Percentiles rank a stretch among this genome's conserved stretches.
These are phyloP conservation scores for Fusarium poae DNA, from an alignment of 2,329 filamentous ascomycete genomes.

Conservation along the genomic window DNA sequence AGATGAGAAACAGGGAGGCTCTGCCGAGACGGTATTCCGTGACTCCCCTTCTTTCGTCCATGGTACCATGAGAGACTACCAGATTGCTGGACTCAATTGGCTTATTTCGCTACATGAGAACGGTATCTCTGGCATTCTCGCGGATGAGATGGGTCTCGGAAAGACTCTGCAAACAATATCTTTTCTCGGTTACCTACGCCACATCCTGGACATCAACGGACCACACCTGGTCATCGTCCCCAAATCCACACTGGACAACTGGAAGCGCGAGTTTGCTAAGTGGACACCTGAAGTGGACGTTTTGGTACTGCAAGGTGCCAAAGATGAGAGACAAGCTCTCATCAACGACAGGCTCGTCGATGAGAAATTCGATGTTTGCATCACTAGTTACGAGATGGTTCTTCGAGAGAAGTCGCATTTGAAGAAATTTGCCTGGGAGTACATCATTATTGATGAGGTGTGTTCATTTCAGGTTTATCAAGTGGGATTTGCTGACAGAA, in stretches of 20 bases:
- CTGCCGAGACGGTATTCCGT: conserved; percentile 90
- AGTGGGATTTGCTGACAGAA: conserved; percentile 31
- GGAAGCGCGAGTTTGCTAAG: conserved; percentile 91
- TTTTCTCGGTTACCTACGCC: conserved; percentile 93
- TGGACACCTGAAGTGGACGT: conserved; percentile 98
- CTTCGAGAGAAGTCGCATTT: conserved; percentile 92
- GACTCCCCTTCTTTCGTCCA: conserved; percentile 93
- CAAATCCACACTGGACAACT: conserved; percentile 98
- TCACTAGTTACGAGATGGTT: conserved; percentile 99
- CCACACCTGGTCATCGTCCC: conserved; percentile 93
- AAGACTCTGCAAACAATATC: conserved; percentile 98
- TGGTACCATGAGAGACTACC: conserved; percentile 94
- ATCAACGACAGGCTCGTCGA: conserved; percentile 93
- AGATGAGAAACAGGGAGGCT: conserved; percentile 89
- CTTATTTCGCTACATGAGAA: conserved; percentile 98
- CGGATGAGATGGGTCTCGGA: conserved; percentile 98
- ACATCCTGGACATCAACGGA: conserved; percentile 88
- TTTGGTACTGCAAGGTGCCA: conserved; percentile 91
- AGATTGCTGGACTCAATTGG: conserved; percentile 96
- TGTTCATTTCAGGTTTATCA: background rate
- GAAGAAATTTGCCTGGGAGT: conserved; percentile 99
- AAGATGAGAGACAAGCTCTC: conserved; percentile 88
- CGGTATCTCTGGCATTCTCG: conserved; percentile 96
- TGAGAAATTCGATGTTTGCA: conserved; percentile 96
- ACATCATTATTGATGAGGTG: conserved; percentile 96